phyloP scores from a whole-genome alignment of 2,329 filamentous ascomycete species.

The Neurospora sp. region DNA sequence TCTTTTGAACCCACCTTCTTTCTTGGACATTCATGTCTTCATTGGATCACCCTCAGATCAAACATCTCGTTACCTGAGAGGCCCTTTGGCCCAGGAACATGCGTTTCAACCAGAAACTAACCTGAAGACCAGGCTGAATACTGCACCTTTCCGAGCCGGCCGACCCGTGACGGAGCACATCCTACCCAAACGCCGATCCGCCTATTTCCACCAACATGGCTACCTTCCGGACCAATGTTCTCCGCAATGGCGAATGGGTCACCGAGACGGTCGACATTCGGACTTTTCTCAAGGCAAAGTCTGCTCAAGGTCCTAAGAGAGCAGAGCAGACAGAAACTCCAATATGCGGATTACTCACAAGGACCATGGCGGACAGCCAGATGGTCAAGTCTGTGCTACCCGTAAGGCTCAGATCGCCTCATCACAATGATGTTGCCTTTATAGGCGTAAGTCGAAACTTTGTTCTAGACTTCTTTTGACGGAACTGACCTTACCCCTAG shows the following conservation, averaged over 20 bases:
- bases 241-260: conserved; percentile 47
- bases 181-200: conserved; percentile 9
- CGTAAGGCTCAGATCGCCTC: conserved; percentile 60
- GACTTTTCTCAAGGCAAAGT: conserved; percentile 30
- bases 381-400: conserved; percentile 68
- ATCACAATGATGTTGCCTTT: conserved; percentile 74
- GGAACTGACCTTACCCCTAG: conserved; percentile 26
- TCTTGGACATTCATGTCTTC: not conserved
- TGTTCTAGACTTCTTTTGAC: not conserved
- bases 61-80: not conserved
- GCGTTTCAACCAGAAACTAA: not conserved
- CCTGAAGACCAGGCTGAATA: not conserved
- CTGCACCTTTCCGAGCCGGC: not conserved
- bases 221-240: conserved; percentile 42
- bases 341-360: conserved; percentile 62
- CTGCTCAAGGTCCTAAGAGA: conserved; percentile 23
- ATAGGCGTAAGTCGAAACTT: conserved; percentile 52
- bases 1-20: not conserved
- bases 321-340: conserved; percentile 32
- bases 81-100: not conserved
- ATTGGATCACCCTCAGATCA: not conserved
- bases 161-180: not conserved
- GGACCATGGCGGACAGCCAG: conserved; percentile 68
- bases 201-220: conserved; percentile 24
- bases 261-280: conserved; percentile 40